Evolutionary conservation across 139 green algal species (phyloP), one percentile per base, ranked within the genome.

Genomic region (Picocystis salinarum): DNA sequence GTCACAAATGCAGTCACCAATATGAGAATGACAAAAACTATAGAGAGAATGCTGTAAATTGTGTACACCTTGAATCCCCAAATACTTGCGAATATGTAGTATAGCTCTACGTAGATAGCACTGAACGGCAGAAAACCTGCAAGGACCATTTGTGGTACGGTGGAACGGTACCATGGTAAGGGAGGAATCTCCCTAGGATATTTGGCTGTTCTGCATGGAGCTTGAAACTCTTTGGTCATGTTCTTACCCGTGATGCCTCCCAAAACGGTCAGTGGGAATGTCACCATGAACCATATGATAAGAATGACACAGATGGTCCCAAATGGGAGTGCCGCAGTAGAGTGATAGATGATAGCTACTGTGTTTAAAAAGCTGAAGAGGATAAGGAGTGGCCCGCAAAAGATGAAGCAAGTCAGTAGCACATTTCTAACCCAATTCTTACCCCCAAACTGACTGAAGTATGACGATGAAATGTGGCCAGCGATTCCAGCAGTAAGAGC

Each of bases 361-460:
- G 67, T 73, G 64, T 85, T 88, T 53, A 74, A 56, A 57, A 84
- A 70, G 39, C 46, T 71, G 58, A 88, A 88, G 28, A 65, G 45
- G 24, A 74, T n/a, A 39, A 85, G 70, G 13, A 88, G 37, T 1
- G 76, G 76, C n/a, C 69, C 76, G 51, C 69, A 83, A 55, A 81
- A 86, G 11, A 86, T 26, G 41, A 58, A 45, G 47, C 52, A 50
- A n/a, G 74, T 88, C 30, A 79, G 47, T 27, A 80, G 42, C 23
- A 84, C 46, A 52, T 76, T 80, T 31, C 70, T 46, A 34, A 17
- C 45, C 76, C 76, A 88, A 23, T 69, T 70, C 23, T 58, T 61
- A 34, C 77, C 77, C 19, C 66, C 74, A 63, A 85, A 69, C 58
- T 83, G 80, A 56, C 83, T 86, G 80, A 91, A 93, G 34, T 62